Percentiles rank a stretch among this genome's conserved stretches.
These are phyloP conservation scores for Ogataea sp. DNA, from an alignment of 805 yeast genomes.

Conservation along the genomic window DNA sequence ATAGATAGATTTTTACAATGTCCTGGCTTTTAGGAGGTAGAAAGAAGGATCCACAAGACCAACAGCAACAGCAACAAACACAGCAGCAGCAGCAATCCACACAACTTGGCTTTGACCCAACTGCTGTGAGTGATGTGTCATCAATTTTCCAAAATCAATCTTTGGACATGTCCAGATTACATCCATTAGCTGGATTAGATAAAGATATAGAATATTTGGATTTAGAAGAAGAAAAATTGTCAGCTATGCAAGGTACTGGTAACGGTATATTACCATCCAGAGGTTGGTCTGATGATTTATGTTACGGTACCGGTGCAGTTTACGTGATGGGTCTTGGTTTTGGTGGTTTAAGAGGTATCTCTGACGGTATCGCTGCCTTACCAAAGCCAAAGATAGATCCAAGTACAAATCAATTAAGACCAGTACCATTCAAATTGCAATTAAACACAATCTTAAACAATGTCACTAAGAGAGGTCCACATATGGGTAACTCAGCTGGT, in stretches of 20 bases:
- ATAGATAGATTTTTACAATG: slow-evolving; percentile 17
- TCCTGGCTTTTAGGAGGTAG: slow-evolving; percentile 45
- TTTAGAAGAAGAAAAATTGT: slow-evolving; percentile 74
- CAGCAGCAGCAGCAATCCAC: slow-evolving; percentile 17
- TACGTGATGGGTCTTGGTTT: slow-evolving; percentile 78
- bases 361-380: slow-evolving; percentile 75
- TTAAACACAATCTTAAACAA: slow-evolving; percentile 87
- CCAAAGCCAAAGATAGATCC: slow-evolving; percentile 57
- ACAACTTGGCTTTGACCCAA: slow-evolving; percentile 57
- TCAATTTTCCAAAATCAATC: slow-evolving; percentile 51
- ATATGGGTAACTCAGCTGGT: slow-evolving; percentile 91
- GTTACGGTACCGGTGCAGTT: slow-evolving; percentile 96
- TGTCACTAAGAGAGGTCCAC: slow-evolving; percentile 93
- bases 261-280: slow-evolving; percentile 91
- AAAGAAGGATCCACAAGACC: slow-evolving; percentile 9
- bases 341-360: slow-evolving; percentile 86
- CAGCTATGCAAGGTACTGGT: slow-evolving; percentile 67
- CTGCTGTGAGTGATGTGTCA: slow-evolving; percentile 54
- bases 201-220: slow-evolving; percentile 86
- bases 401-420: slow-evolving; percentile 38
- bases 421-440: slow-evolving; percentile 72
- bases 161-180: slow-evolving; percentile 66
- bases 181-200: slow-evolving; percentile 89
- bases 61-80: slow-evolving; percentile 10
- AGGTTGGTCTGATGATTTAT: slow-evolving; percentile 95